Evolutionary conservation across 495 filamentous ascomycete genomes (phyloP).

Genomic region (Neurospora discreta): DNA sequence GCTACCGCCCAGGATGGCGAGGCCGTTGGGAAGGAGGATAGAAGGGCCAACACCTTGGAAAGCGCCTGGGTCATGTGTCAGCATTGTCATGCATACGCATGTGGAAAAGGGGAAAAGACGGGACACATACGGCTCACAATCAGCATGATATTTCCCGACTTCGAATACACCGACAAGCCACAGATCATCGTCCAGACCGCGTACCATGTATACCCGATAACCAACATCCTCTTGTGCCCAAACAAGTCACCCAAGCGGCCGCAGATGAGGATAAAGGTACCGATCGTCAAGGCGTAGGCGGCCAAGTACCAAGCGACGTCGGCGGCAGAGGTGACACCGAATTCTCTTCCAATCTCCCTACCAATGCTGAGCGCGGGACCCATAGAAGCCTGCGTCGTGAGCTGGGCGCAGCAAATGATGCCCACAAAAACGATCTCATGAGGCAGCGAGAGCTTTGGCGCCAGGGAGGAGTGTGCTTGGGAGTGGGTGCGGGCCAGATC

Average conservation of each 20-base stretch:
- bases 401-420: slow-evolving; percentile 34
- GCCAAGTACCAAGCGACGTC: slow-evolving; percentile 45
- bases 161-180: slow-evolving; percentile 24
- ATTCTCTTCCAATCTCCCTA: slow-evolving; percentile 19
- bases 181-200: slow-evolving; percentile 47
- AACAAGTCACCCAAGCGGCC: slow-evolving; percentile 49
- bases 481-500: neutral
- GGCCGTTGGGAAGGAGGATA: slow-evolving; percentile 48
- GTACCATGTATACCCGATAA: slow-evolving; percentile 47
- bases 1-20: slow-evolving; percentile 46
- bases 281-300: slow-evolving; percentile 47
- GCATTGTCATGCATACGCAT: neutral
- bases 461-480: neutral
- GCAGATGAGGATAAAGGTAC: slow-evolving; percentile 54
- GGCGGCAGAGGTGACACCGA: slow-evolving; percentile 12
- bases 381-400: slow-evolving; percentile 23
- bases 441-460: slow-evolving; percentile 15
- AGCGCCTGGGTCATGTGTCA: slow-evolving; percentile 22
- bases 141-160: slow-evolving; percentile 35
- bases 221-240: slow-evolving; percentile 47
- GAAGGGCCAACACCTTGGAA: slow-evolving; percentile 53
- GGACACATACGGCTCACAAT: slow-evolving; percentile 28
- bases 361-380: slow-evolving; percentile 22
- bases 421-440: slow-evolving; percentile 33
- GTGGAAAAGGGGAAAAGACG: neutral